A percentile compares a stretch with the other conserved stretches of the same genome.
Evolutionary conservation across 108 stramenopile species (phyloP).

Genomic region (Pelagomonas calceolata): DNA sequence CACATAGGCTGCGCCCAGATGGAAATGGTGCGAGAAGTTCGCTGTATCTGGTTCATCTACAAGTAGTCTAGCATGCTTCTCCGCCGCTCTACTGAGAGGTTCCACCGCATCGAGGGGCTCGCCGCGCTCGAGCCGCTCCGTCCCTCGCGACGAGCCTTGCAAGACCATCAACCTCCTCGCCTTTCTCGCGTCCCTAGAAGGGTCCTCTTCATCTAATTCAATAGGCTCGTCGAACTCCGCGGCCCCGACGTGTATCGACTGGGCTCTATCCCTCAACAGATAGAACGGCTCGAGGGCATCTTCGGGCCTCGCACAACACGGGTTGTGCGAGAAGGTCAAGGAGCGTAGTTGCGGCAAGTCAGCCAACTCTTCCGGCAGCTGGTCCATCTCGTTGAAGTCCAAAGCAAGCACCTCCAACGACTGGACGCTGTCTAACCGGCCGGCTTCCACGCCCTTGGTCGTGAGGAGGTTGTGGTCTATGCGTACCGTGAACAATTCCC

Average conservation of each 20-base stretch:
- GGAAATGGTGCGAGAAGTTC: no score
- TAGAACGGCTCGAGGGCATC: neutral
- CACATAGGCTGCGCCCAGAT: no score
- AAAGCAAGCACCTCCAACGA: neutral
- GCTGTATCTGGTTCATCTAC: no score
- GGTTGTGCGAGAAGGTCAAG: constrained; percentile 3
- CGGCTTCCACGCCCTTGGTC: neutral
- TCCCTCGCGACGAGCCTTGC: neutral
- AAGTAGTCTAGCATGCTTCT: no score
- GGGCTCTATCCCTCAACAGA: neutral
- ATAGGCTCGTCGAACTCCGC: no score
- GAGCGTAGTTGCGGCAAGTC: neutral
- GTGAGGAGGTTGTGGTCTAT: neutral
- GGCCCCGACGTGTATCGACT: no score
- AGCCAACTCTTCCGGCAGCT: neutral
- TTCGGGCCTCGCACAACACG: neutral
- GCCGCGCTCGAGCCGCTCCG: neutral
- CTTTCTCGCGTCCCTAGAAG: neutral
- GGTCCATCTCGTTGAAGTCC: neutral
- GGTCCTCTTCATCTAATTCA: neutral
- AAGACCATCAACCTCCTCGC: neutral
- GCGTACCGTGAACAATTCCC: neutral
- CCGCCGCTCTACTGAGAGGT: neutral
- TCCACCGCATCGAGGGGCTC: neutral
- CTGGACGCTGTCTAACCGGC: neutral